Percentiles rank a stretch among this genome's conserved stretches.
phyloP scores from a whole-genome alignment of 2,329 filamentous ascomycete genomes.

The Periconia digitata region DNA sequence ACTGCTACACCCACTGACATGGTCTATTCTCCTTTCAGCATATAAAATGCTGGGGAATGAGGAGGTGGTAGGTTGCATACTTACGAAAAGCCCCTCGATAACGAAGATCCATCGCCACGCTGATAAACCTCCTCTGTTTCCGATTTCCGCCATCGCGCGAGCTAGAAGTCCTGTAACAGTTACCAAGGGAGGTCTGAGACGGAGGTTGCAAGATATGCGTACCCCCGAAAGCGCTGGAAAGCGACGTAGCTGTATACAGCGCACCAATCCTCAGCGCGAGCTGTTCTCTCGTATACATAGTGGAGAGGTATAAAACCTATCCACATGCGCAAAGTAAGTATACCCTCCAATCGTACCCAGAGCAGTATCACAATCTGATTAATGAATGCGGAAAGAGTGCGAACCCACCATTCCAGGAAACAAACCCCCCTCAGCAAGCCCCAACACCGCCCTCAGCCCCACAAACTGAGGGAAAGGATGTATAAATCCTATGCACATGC shows the following conservation, averaged over 20 bases:
- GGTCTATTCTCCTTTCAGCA: too few relatives aligned
- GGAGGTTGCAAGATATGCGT: constrained; percentile 63
- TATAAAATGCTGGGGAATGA: too few relatives aligned
- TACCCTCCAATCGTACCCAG: too few relatives aligned
- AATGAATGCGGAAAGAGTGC: not conserved
- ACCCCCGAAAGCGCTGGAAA: constrained; percentile 66
- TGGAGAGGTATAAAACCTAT: constrained; percentile 64
- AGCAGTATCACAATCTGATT: not conserved
- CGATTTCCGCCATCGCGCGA: constrained; percentile 63
- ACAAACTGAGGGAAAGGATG: constrained; percentile 60
- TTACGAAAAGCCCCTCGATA: constrained; percentile 50
- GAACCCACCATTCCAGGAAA: constrained; percentile 62
- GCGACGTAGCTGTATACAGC: constrained; percentile 67
- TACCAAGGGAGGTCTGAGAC: constrained; percentile 59
- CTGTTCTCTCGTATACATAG: constrained; percentile 62
- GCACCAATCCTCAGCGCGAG: constrained; percentile 65
- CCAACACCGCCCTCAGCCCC: constrained; percentile 62
- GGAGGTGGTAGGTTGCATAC: too few relatives aligned
- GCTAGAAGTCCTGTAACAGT: constrained; percentile 51
- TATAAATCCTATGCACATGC: constrained; percentile 60
- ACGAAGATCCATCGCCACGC: constrained; percentile 61
- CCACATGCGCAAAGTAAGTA: constrained; percentile 1
- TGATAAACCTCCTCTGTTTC: constrained; percentile 54
- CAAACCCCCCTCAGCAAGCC: constrained; percentile 65
- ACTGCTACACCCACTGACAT: constrained; percentile 55